A percentile compares a stretch with the other conserved stretches of the same genome.
These are phyloP conservation scores for Cryptosporidium viatorum DNA, from an alignment of 169 alveolate species.

Conservation along the genomic window DNA sequence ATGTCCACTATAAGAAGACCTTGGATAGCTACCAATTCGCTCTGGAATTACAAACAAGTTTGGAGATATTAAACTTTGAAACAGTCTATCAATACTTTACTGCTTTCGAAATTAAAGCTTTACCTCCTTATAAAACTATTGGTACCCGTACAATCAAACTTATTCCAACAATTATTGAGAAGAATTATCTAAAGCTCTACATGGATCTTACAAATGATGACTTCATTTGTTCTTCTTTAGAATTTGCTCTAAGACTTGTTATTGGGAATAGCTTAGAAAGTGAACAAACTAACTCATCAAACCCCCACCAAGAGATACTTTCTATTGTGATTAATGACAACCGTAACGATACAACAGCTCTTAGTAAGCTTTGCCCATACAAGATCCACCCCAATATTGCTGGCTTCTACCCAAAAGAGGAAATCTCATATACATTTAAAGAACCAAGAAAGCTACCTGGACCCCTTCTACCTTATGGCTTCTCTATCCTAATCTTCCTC, in stretches of 20 bases:
- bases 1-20: not conserved
- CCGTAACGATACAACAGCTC: not conserved
- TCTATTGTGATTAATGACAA: not conserved
- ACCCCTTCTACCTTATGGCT: conserved; percentile 24
- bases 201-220: conserved; percentile 39
- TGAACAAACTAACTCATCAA: not conserved
- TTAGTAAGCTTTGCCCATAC: conserved; percentile 42
- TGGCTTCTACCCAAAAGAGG: conserved; percentile 34
- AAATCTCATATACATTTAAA: conserved; percentile 34
- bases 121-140: conserved; percentile 27
- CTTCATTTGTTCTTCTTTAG: conserved; percentile 45
- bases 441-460: conserved; percentile 75
- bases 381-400: conserved; percentile 53
- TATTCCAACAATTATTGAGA: conserved; percentile 7
- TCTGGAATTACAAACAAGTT: conserved; percentile 4
- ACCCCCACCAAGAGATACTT: not conserved
- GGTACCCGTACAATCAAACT: conserved; percentile 44
- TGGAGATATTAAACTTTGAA: not conserved
- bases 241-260: conserved; percentile 17
- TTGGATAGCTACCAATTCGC: not conserved
- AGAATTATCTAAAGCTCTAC: not conserved
- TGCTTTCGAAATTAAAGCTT: conserved; percentile 41
- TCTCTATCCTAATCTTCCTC: conserved; percentile 5
- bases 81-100: not conserved
- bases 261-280: not conserved